Evolutionary conservation across 2,329 filamentous ascomycete species (phyloP).

Genomic region (Aaosphaeria arxii): DNA sequence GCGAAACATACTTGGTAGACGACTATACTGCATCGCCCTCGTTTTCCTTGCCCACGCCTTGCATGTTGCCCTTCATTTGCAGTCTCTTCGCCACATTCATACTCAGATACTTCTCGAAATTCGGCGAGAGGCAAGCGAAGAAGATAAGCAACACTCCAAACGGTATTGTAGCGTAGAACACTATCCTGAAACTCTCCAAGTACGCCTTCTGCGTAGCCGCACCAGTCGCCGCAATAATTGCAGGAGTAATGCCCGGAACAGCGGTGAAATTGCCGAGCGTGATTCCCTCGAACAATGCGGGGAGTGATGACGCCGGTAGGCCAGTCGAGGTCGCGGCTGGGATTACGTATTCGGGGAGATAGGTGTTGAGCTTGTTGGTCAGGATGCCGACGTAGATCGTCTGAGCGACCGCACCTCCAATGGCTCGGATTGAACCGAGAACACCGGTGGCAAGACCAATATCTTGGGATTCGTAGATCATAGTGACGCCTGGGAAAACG

Average conservation of each 20-base stretch:
- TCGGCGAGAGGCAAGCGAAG: slow-evolving; percentile 14
- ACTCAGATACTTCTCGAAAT: slow-evolving; percentile 20
- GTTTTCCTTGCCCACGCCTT: slow-evolving; percentile 14
- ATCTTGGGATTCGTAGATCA: slow-evolving; percentile 47
- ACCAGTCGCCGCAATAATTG: slow-evolving; percentile 13
- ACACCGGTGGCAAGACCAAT: slow-evolving; percentile 47
- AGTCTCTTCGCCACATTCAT: slow-evolving; percentile 23
- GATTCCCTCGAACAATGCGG: slow-evolving; percentile 17
- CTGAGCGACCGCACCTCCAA: slow-evolving; percentile 24
- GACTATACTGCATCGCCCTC: slow-evolving; percentile 15
- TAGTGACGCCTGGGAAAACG: slow-evolving; percentile 41
- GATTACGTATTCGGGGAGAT: slow-evolving; percentile 17
- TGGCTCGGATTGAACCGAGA: slow-evolving; percentile 44
- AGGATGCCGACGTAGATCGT: slow-evolving; percentile 25
- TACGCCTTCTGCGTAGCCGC: slow-evolving; percentile 16
- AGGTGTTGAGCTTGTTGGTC: slow-evolving; percentile 15
- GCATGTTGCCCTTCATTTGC: slow-evolving; percentile 12
- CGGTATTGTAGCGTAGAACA: slow-evolving; percentile 25
- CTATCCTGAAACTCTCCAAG: slow-evolving; percentile 13
- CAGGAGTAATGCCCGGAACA: slow-evolving; percentile 17
- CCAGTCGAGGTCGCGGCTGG: slow-evolving; percentile 18
- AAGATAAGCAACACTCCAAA: slow-evolving; percentile 20
- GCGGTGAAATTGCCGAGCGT: slow-evolving; percentile 16
- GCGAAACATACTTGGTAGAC: neutral
- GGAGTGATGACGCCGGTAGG: slow-evolving; percentile 15